These are phyloP conservation scores for Termitomyces sp. DNA, from an alignment of 768 basidiomycete species.

Conservation along the genomic window DNA sequence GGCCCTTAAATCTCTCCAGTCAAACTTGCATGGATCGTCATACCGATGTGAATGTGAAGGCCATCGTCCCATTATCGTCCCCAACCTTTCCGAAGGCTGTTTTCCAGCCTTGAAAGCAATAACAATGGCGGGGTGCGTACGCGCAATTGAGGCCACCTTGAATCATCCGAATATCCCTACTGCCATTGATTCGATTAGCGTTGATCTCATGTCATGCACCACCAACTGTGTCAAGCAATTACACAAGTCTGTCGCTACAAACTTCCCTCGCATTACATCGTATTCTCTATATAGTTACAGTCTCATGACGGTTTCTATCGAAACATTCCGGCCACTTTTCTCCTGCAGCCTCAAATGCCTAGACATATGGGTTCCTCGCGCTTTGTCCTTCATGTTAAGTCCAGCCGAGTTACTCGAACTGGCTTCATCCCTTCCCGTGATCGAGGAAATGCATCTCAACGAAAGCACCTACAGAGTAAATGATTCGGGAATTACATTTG, in stretches of 20 bases:
- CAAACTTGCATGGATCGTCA: accelerated
- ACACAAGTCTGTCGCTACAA: not conserved
- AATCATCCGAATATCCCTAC: not conserved
- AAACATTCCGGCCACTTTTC: not conserved
- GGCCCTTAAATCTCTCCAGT: not conserved
- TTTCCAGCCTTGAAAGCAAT: not conserved
- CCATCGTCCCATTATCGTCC: not conserved
- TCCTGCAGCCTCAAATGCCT: not conserved
- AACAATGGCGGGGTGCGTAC: not conserved
- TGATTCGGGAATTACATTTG: not conserved
- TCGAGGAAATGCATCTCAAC: not conserved
- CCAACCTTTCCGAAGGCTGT: not conserved
- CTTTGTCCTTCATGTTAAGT: not conserved
- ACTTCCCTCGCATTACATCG: not conserved
- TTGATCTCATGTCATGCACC: not conserved
- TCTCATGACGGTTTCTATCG: not conserved
- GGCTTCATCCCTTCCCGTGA: not conserved
- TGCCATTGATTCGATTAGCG: not conserved
- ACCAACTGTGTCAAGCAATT: not conserved
- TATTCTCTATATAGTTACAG: not conserved
- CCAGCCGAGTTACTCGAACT: not conserved
- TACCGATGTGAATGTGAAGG: not conserved
- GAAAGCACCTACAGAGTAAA: not conserved
- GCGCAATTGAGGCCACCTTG: not conserved
- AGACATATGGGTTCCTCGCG: not conserved